Conservation (phyloP, 2,329 filamentous ascomycete genomes). For the Rachicladosporium sp. region DNA sequence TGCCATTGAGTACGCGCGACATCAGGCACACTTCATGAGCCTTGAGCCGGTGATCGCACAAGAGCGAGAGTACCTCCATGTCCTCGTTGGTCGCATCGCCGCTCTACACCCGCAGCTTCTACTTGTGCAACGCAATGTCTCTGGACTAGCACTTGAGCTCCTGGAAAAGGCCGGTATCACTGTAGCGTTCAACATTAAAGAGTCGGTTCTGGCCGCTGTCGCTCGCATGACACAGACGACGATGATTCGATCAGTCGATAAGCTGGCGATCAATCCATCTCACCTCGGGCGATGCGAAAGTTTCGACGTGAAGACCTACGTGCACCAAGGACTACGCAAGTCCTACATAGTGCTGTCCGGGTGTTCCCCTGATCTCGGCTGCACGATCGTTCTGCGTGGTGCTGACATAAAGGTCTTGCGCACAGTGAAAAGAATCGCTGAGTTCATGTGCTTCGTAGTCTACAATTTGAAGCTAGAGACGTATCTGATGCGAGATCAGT, state of each 20-base stretch:
- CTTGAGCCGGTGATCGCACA: conserved; percentile 92
- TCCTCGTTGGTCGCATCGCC: conserved; percentile 82
- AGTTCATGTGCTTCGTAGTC: conserved; percentile 98
- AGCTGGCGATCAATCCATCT: conserved; percentile 64
- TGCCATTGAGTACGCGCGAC: conserved; percentile 86
- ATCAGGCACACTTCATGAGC: conserved; percentile 94
- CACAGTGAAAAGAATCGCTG: conserved; percentile 82
- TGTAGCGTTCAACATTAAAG: conserved; percentile 92
- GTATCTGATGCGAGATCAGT: conserved; percentile 84
- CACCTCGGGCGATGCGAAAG: conserved; percentile 69
- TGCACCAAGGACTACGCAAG: conserved; percentile 74
- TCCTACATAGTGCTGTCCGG: conserved; percentile 94
- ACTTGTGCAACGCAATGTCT: conserved; percentile 85
- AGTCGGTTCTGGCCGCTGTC: conserved; percentile 88
- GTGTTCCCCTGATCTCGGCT: conserved; percentile 78
- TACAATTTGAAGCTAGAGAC: conserved; percentile 96
- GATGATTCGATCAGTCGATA: conserved; percentile 90
- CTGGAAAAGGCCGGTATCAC: conserved; percentile 80
- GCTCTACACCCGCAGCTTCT: conserved; percentile 74
- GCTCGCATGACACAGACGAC: conserved; percentile 83
- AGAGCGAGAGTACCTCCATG: conserved; percentile 83
- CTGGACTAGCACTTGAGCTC: conserved; percentile 78
- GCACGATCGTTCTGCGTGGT: conserved; percentile 84
- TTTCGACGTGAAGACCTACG: conserved; percentile 92
- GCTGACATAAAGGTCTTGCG: conserved; percentile 58